phyloP scores from a whole-genome alignment of 192 early-diverging fungal species.

The Gryganskiella cystojenkinii region DNA sequence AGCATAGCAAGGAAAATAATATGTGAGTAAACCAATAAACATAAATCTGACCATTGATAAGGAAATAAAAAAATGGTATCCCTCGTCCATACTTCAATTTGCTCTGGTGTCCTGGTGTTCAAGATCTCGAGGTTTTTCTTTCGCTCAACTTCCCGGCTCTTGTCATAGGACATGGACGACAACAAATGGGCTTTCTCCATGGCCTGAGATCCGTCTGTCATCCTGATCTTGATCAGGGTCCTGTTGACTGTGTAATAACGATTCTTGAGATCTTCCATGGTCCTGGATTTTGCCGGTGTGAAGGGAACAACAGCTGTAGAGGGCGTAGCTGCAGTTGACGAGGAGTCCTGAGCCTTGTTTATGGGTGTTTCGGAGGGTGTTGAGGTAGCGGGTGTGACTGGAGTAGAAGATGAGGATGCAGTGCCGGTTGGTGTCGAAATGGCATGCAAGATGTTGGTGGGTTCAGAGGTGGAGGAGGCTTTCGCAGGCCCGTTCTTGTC shows the following conservation, averaged over 20 bases:
- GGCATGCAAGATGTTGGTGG: neutral
- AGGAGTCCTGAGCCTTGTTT: neutral
- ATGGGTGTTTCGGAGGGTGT: neutral
- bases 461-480: neutral
- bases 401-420: no score
- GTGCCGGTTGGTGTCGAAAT: no score
- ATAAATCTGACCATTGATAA: neutral
- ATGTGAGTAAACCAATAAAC: neutral
- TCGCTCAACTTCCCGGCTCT: slow-evolving; percentile 78
- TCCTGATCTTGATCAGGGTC: slow-evolving; percentile 70
- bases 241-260: slow-evolving; percentile 81
- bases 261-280: slow-evolving; percentile 86
- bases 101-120: slow-evolving; percentile 77
- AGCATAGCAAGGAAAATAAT: neutral
- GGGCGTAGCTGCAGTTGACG: neutral
- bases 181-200: slow-evolving; percentile 47
- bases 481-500: neutral
- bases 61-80: no score
- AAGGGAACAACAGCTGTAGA: slow-evolving; percentile 16
- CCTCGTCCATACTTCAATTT: slow-evolving; percentile 73
- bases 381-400: neutral
- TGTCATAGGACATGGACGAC: slow-evolving; percentile 57
- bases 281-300: slow-evolving; percentile 40
- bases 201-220: slow-evolving; percentile 30
- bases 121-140: slow-evolving; percentile 83